Evolutionary conservation across 2,329 filamentous ascomycete genomes (phyloP), one percentile per base, ranked within the genome.

Genomic region (Didymella sp.): DNA sequence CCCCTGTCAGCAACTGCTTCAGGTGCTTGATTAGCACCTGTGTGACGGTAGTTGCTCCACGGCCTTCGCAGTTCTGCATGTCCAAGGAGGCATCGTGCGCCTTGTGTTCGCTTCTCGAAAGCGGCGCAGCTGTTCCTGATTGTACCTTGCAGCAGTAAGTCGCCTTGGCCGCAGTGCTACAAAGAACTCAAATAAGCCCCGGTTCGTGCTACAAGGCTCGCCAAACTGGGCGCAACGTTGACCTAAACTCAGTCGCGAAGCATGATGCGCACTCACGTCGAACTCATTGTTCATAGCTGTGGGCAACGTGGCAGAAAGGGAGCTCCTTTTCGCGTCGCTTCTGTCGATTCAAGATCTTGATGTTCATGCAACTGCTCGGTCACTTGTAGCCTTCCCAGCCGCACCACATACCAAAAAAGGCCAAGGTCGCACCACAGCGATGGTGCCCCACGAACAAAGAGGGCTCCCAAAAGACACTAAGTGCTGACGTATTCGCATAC

Each of bases 131-230:
- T 42, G 56, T 63, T 62, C 60, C 61, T 59, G 63, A 65, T 48
- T 58, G 72, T 75, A 71, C 73, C 73, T 75, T 74, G 73, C 73
- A 74, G 72, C 62, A 49, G 45, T 61, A 61, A 61, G 56, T 57
- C 63, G 48, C 56, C 59, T 62, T 63, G 63, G 65, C 59, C 53
- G 49, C 62, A 42, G 69, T 71, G 69, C 63, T 67, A 63, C 54
- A 49, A 60, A n/a, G 54, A 64, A 59, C 64, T 68, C 65, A 67
- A 72, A 67, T 61, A 62, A 52, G 63, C 59, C 53, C 53, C 59
- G 48, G 58, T 51, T 56, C 43, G 67, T 73, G 56, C 56, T 57
- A 69, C 69, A 61, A 59, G 51, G 57, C 62, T 62, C 54, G 59
- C 58, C 46, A 50, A 60, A 41, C 65, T 62, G 51, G 66, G 70